Conservation (phyloP, 495 filamentous ascomycete species). For the Penicillium simplicissimum region DNA sequence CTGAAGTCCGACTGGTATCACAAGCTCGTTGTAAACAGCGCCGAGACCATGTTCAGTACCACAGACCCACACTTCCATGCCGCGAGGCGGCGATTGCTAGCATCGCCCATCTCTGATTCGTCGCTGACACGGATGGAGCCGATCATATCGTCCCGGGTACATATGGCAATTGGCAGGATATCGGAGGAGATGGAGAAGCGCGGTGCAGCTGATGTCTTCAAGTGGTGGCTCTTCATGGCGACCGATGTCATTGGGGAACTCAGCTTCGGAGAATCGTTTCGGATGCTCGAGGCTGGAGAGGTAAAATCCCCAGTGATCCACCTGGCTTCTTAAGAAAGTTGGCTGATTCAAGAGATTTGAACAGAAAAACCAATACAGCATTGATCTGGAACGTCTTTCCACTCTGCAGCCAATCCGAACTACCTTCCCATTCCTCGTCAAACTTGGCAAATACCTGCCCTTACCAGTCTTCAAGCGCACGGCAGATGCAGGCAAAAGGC, state of each 20-base stretch:
- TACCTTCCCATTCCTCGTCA: conserved; percentile 36
- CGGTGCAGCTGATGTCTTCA: conserved; percentile 47
- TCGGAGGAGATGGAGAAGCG: conserved; percentile 31
- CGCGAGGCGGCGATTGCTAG: conserved; percentile 35
- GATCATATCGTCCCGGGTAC: conserved; percentile 28
- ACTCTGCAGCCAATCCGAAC: conserved; percentile 32
- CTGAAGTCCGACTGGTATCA: conserved; percentile 28
- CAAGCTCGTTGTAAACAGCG: conserved; percentile 12
- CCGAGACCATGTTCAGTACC: conserved; percentile 37
- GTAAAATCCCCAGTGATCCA: conserved; percentile 16
- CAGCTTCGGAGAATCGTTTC: conserved; percentile 59
- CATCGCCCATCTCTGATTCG: conserved; percentile 41
- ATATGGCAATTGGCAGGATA: conserved; percentile 37
- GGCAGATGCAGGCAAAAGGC: conserved; percentile 53
- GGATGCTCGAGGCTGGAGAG: conserved; percentile 52
- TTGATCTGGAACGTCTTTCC: conserved; percentile 35
- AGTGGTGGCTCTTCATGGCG: conserved; percentile 60
- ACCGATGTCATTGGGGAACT: conserved; percentile 58
- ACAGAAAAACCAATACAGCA: conserved; percentile 45
- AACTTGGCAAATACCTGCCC: conserved; percentile 14
- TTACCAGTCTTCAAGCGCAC: conserved; percentile 26
- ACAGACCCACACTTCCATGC: conserved; percentile 33
- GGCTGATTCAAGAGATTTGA: neutral
- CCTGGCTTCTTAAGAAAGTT: no score
- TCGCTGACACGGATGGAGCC: conserved; percentile 30